Percentiles rank a stretch among this genome's conserved stretches.
phyloP scores from a whole-genome alignment of 2,329 filamentous ascomycete species.

The Penicillium concentricum region DNA sequence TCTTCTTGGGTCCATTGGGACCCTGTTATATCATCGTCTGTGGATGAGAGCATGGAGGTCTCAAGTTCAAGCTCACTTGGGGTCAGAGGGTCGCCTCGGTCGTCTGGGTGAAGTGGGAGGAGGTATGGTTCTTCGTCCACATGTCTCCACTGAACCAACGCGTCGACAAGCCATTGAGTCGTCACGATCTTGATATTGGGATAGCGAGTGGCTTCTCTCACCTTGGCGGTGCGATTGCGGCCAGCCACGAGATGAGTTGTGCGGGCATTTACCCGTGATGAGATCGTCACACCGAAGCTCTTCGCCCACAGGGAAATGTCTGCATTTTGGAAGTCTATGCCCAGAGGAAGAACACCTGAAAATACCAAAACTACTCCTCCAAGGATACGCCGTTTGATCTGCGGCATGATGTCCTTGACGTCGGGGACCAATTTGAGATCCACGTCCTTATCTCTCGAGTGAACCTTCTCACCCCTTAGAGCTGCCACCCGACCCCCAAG shows the following conservation, averaged over 20 bases:
- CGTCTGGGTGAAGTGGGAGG: conserved; percentile 71
- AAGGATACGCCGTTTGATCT: conserved; percentile 75
- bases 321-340: conserved; percentile 72
- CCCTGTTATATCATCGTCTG: conserved; percentile 47
- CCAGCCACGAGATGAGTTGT: conserved; percentile 55
- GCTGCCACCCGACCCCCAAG: conserved; percentile 50
- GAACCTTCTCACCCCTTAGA: conserved; percentile 50
- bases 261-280: conserved; percentile 45
- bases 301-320: conserved; percentile 86
- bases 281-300: conserved; percentile 71
- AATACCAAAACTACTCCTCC: conserved; percentile 76
- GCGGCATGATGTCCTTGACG: conserved; percentile 77
- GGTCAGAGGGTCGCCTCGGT: conserved; percentile 51
- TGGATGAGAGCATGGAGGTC: conserved; percentile 45
- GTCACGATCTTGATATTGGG: conserved; percentile 86
- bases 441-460: conserved; percentile 43
- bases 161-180: conserved; percentile 84
- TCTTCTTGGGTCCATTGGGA: conserved; percentile 49
- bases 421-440: conserved; percentile 71
- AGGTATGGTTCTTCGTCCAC: conserved; percentile 76
- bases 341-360: conserved; percentile 84
- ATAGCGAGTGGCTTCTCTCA: conserved; percentile 78
- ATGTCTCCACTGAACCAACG: conserved; percentile 77
- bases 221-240: conserved; percentile 79
- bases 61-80: conserved; percentile 47